Evolutionary conservation across 1,284 basidiomycete genomes (phyloP), one percentile per base, ranked within the genome.

Genomic region (Rhodotorula sp.): DNA sequence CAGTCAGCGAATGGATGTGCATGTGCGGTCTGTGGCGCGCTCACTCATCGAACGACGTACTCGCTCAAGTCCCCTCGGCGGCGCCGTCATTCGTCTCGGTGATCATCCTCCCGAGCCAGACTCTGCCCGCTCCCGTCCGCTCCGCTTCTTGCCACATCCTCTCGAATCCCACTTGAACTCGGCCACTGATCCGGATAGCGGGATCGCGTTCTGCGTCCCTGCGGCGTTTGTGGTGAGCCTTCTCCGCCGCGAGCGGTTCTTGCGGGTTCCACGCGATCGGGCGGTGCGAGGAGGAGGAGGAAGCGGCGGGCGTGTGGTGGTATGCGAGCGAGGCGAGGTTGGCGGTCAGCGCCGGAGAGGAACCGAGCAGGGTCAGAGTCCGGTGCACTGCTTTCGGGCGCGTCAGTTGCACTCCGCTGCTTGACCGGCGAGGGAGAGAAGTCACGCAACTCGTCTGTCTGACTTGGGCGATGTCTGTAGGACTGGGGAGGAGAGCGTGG

Each of bases 261-360:
- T 64, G 48, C 43, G 72, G 64, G 34, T 74, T 52, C 72, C 72
- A 74, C 43, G 15, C 23, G 62, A 72, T 64, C 43, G 66, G 66
- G 2, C n/a, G 61, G 10, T 68, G 67, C 26, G 50, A 14, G 8
- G 62, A 26, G 56, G 67, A 69, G 47, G 48, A 48, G 31, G 69
- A 43, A 10, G 26, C 21, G 55, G 12, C 18, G 4, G 68, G 71
- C 6, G 62, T 54, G 55, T 72, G 71, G 59, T 72, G 68, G 26
- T 69, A 72, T 15, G 65, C 48, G 7, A 72, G 62, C 18, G 65
- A 64, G 18, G 61, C 48, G 54, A 69, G 58, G 52, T 69, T 71
- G 21, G 6, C 6, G 16, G 38, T 18, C 10, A 69, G 57, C 1
- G 34, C 16, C 5, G 54, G 62, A 5, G 63, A 69, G 7, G 64